Evolutionary conservation across 202 grass and related monocot genomes (phyloP), one percentile per base, ranked within the genome.

Genomic region (Dendrocalamus latiflorus): DNA sequence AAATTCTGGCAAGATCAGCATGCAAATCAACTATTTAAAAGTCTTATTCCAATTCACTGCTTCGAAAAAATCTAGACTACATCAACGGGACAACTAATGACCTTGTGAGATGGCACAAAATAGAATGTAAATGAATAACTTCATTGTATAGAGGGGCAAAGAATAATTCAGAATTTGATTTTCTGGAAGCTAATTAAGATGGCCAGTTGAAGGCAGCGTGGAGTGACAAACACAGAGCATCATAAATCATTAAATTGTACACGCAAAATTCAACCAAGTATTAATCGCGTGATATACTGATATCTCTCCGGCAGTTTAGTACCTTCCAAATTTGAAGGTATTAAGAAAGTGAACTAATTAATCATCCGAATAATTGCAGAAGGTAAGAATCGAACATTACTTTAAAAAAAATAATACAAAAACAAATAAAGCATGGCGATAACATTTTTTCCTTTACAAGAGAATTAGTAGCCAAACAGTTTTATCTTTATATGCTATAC

Each of bases 171-270:
- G 8, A 80, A 39, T 30, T 81, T 9, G n/a, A 34, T 18, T 28
- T 81, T 81, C 10, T 70, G 15, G 37, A 69, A 38, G 49, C 51
- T 68, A 57, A 28, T 57, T 25, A 69, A 44, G 65, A 80, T 80
- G 21, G 34, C 48, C 5, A 69, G 21, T 48, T 81, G 11, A 81
- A n/a, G 14, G 39, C 36, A 44, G 65, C 15, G 15, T 24, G 18
- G 11, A 22, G 34, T 49, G 54, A 61, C 24, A 81, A 62, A 47
- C 1, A 0, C 15, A n/a, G n/a, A n/a, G n/a, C n/a, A n/a, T n/a
- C n/a, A n/a, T n/a, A n/a, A n/a, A n/a, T n/a, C n/a, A n/a, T n/a
- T n/a, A n/a, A n/a, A n/a, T n/a, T n/a, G n/a, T n/a, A n/a, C n/a
- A n/a, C n/a, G n/a, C n/a, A 2, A 38, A 9, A 39, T 50, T 74